Evolutionary conservation across 306 rosid species (phyloP).

Genomic region (Castanea crenata): DNA sequence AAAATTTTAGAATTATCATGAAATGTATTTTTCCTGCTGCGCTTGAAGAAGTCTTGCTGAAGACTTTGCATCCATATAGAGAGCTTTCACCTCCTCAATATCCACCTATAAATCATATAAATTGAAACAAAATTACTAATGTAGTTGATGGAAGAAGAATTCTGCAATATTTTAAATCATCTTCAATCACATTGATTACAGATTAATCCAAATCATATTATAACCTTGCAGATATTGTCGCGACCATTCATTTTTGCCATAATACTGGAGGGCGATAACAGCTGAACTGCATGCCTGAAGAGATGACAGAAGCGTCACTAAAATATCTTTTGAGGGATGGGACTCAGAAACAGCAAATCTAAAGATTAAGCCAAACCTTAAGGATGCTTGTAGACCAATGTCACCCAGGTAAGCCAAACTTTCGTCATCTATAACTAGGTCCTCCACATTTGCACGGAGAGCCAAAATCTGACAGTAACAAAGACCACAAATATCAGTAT

Average conservation of each 20-base stretch:
- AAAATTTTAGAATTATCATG: conserved; percentile 27
- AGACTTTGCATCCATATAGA: conserved; percentile 89
- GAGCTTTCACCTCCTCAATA: conserved; percentile 65
- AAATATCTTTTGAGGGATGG: conserved; percentile 14
- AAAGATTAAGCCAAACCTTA: conserved; percentile 53
- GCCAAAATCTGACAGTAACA: conserved; percentile 65
- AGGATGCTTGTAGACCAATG: conserved; percentile 73
- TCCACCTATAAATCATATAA: conserved; percentile 55
- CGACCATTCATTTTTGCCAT: conserved; percentile 95
- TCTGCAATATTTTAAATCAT: not conserved
- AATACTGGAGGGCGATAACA: conserved; percentile 83
- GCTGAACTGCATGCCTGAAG: conserved; percentile 86
- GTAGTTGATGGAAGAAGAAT: not conserved
- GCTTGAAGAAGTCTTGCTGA: conserved; percentile 84
- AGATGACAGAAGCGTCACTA: conserved; percentile 14
- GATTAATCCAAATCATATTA: conserved; percentile 4
- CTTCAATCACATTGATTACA: not conserved
- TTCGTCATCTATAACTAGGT: conserved; percentile 78
- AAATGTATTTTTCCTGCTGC: conserved; percentile 86
- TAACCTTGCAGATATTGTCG: conserved; percentile 86
- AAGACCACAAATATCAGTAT: conserved; percentile 14
- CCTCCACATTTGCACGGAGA: conserved; percentile 96
- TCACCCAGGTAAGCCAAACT: conserved; percentile 94
- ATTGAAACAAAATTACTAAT: not conserved
- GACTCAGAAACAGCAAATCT: conserved; percentile 12